Evolutionary conservation across 768 basidiomycete species (phyloP), one percentile per base, ranked within the genome.

Genomic region (Kwoniella heveanensis): DNA sequence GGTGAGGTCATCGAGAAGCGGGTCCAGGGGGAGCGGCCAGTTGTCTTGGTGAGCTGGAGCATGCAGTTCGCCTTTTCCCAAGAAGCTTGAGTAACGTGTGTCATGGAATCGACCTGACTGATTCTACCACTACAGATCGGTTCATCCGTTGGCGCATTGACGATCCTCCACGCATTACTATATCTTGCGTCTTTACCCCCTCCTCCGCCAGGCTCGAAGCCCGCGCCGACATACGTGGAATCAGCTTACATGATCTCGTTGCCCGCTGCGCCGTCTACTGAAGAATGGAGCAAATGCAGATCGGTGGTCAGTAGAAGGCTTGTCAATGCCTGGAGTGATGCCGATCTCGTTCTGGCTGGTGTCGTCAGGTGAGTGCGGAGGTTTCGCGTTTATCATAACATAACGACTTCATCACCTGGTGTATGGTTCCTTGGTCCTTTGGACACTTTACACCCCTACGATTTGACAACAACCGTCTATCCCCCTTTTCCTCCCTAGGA

Each of bases 1-100:
- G 83, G 83, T 0, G 81, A 83, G 39, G 81, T 83, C 17, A 71
- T 84, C n/a, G 79, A 80, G 52, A 81, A 83, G 49, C 59, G 78
- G 22, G 79, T 83, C 0, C 83, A 83, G 60, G 83, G 83, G 6
- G 77, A 81, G 57, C 71, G 83, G 9, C 83, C 83, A 0, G 80
- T 82, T 8, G 73, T 81, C 4, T 73, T 84, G 32, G 82, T 82
- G 47, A 21, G 81, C 69, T 10, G 7, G 15, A 10, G 10, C 25
- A n/a, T n/a, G n/a, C n/a, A n/a, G n/a, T n/a, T n/a, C n/a, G n/a
- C n/a, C n/a, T n/a, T n/a, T n/a, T 13, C 29, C 24, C 26, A 19
- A 30, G 13, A 32, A 6, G 32, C 7, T 13, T 5, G 13, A 32
- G 13, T 6, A 32, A 32, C 7, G 32, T 32, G 29, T 17, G 9